These are phyloP conservation scores for Decorospora gaudefroyi DNA, from an alignment of 2,329 filamentous ascomycete species.

Conservation along the genomic window DNA sequence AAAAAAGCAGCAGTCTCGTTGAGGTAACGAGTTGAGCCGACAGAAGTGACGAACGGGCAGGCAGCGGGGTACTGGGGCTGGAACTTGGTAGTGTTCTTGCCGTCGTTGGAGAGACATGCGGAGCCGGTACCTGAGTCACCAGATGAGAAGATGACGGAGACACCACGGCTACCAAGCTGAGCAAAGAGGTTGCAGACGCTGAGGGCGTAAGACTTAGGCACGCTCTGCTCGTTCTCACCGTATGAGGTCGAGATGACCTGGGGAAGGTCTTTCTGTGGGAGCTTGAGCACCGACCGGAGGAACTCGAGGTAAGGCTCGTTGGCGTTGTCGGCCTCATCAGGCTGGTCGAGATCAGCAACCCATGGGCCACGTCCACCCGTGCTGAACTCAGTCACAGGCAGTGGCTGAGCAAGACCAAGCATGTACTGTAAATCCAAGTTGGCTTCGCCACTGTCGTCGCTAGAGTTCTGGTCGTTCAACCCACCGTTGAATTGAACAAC, in stretches of 20 bases:
- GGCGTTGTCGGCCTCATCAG: slow-evolving; percentile 50
- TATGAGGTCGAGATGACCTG: slow-evolving; percentile 68
- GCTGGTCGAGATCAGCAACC: slow-evolving; percentile 54
- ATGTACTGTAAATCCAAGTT: slow-evolving; percentile 67
- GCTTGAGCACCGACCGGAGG: slow-evolving; percentile 60
- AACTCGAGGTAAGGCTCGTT: slow-evolving; percentile 72
- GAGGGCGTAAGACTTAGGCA: slow-evolving; percentile 64
- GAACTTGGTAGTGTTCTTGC: slow-evolving; percentile 59
- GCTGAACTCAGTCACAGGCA: slow-evolving; percentile 61
- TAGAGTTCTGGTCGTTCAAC: slow-evolving; percentile 29
- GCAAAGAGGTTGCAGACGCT: slow-evolving; percentile 66
- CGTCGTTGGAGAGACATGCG: slow-evolving; percentile 62
- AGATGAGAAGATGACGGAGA: slow-evolving; percentile 63
- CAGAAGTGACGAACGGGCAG: slow-evolving; percentile 69
- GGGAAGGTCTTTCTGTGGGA: slow-evolving; percentile 58
- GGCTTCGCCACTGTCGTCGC: slow-evolving; percentile 54
- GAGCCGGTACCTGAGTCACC: slow-evolving; percentile 64
- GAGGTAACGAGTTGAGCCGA: slow-evolving; percentile 63
- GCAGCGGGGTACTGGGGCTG: slow-evolving; percentile 66
- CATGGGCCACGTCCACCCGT: slow-evolving; percentile 62
- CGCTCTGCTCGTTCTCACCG: slow-evolving; percentile 67
- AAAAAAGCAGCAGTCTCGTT: slow-evolving; percentile 53
- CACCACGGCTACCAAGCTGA: slow-evolving; percentile 67
- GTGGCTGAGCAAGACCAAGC: slow-evolving; percentile 57
- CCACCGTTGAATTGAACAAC: slow-evolving; percentile 39